Evolutionary conservation across 2,329 filamentous ascomycete genomes (phyloP).

Genomic region (Aspergillus piperis): DNA sequence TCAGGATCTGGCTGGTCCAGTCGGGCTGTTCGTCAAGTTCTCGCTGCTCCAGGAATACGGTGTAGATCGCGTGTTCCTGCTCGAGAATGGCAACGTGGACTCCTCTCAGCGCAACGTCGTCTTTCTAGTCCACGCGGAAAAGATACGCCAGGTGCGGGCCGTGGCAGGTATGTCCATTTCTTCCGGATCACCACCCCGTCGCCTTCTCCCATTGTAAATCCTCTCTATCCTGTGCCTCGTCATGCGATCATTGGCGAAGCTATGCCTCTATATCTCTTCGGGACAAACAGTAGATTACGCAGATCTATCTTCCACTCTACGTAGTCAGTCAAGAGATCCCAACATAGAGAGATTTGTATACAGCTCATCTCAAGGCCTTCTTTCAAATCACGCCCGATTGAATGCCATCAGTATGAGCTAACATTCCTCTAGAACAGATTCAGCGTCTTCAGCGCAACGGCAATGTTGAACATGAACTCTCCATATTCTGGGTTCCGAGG

Average conservation of each 20-base stretch:
- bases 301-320: constrained; percentile 54
- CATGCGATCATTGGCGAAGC: background rate
- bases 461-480: constrained; percentile 91
- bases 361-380: constrained; percentile 47
- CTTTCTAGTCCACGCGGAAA: constrained; percentile 89
- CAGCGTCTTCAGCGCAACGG: constrained; percentile 85
- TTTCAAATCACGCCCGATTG: constrained; percentile 39
- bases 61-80: constrained; percentile 94
- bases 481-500: constrained; percentile 92
- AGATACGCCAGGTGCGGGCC: constrained; percentile 75
- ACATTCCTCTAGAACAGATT: constrained; percentile 75
- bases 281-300: constrained; percentile 62
- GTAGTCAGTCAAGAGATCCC: constrained; percentile 59
- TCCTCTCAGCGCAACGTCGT: constrained; percentile 92
- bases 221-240: constrained; percentile 1
- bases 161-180: constrained; percentile 74
- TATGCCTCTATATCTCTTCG: constrained; percentile 20
- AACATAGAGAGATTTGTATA: constrained; percentile 41
- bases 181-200: constrained; percentile 8
- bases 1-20: constrained; percentile 81
- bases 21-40: constrained; percentile 92
- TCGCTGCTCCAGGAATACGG: constrained; percentile 95
- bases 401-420: constrained; percentile 61
- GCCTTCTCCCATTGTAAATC: constrained; percentile 9
- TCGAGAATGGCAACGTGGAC: constrained; percentile 95